Base-by-base conservation (phyloP, 73 alveolate species). In the Paramecium caudatum region DNA sequence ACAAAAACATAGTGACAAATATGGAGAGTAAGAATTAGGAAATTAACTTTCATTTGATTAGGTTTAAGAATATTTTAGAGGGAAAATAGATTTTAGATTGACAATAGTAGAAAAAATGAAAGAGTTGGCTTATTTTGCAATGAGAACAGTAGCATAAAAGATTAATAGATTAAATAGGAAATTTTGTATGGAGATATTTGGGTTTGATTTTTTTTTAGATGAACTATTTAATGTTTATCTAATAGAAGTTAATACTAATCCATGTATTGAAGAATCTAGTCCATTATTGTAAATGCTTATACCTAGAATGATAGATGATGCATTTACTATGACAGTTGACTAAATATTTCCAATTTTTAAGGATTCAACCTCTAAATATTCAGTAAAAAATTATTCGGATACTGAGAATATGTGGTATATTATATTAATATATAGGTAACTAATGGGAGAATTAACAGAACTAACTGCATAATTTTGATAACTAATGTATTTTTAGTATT, bases 201-300 rank as follows among this genome's bases (percentile, higher is more conserved):
- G 99, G 12, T 97, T 94, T 90, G 99, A 97, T 91, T 95, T 95
- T 82, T 95, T 97, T 91, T 78, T 97, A 49, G 99, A 97, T 88
- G 91, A 94, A 15, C 93, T 94, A 10, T 94, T 96, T 74, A 92
- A 95, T 50, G 95, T 95, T 21, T 96, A 95, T 94, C 84, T 96
- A 82, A 96, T 96, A 23, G 99, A 96, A 91, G 98, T 95, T 2
- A 96, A 96, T 78, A 91, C 99, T 12, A 96, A 96, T 83, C 99
- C 99, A 0, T 96, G 99, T 61, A 82, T 93, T 32, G 99, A 96
- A 90, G 97, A 94, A 78, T 88, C 96, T 17, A 91, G 97, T 80
- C 97, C 97, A 8, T 87, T 92, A 15, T 88, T 96, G 27, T 80
- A 94, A 74, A 84, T 91, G 93, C 46, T 96, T 2, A 93, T 96